Evolutionary conservation across 1,284 basidiomycete species (phyloP).

Genomic region (Tilletiaria anomala): DNA sequence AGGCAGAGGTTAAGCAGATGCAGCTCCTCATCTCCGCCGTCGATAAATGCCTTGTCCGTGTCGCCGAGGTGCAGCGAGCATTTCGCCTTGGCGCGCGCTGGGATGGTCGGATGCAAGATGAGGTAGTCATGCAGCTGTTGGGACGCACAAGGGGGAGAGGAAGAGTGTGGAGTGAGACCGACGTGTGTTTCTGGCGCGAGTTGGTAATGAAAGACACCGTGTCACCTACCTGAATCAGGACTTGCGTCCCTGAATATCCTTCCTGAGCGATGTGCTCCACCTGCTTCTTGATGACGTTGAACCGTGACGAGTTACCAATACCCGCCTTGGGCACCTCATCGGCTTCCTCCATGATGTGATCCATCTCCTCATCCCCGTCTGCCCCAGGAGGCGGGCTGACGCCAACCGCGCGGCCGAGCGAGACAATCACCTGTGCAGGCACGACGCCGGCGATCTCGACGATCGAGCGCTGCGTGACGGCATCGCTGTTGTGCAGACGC

Average conservation of each 20-base stretch:
- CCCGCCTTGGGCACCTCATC: slow-evolving; percentile 43
- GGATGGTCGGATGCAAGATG: slow-evolving; percentile 63
- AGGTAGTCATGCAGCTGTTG: slow-evolving; percentile 76
- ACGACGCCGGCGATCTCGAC: slow-evolving; percentile 97
- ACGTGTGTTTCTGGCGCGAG: too few species aligned
- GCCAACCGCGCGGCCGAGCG: slow-evolving; percentile 60
- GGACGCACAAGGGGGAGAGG: neutral
- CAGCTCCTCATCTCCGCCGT: slow-evolving; percentile 95
- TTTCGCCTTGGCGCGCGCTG: slow-evolving; percentile 63
- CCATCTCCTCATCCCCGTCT: slow-evolving; percentile 17
- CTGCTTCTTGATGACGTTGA: slow-evolving; percentile 52
- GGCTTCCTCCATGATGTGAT: slow-evolving; percentile 41
- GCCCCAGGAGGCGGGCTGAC: slow-evolving; percentile 45
- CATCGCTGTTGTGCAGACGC: slow-evolving; percentile 48
- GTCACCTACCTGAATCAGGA: slow-evolving; percentile 69
- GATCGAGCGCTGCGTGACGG: slow-evolving; percentile 57
- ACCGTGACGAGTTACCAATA: slow-evolving; percentile 49
- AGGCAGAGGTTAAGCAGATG: slow-evolving; percentile 80
- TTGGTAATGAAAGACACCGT: too few species aligned
- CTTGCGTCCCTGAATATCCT: slow-evolving; percentile 83
- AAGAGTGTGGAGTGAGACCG: neutral
- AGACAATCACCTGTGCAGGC: slow-evolving; percentile 57
- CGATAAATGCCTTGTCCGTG: slow-evolving; percentile 87
- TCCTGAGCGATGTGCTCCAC: slow-evolving; percentile 66
- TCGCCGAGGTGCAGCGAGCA: slow-evolving; percentile 78